Evolutionary conservation across 176 grass and related monocot genomes (phyloP).

Genomic region (Aegilops bicornis): DNA sequence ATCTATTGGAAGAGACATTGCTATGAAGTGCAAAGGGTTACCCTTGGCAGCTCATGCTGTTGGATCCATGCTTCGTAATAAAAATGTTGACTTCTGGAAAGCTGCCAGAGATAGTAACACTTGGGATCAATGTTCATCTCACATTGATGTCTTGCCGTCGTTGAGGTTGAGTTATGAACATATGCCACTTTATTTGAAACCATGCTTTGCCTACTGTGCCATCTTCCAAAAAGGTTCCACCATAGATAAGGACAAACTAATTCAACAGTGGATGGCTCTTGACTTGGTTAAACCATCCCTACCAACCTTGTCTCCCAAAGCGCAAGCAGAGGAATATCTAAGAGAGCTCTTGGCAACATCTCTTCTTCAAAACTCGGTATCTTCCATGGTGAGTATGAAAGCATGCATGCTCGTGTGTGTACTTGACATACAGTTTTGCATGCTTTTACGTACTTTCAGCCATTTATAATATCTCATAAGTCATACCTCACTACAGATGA

Average conservation of each 20-base stretch:
- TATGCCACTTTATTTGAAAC: constrained; percentile 16
- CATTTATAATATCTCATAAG: background rate
- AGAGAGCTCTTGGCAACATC: constrained; percentile 11
- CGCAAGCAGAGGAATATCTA: constrained; percentile 8
- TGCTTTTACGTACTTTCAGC: background rate
- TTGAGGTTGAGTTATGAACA: constrained; percentile 12
- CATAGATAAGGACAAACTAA: constrained; percentile 4
- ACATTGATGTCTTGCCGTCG: background rate
- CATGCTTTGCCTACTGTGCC: constrained; percentile 16
- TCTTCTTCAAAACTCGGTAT: constrained; percentile 8
- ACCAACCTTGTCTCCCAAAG: constrained; percentile 1
- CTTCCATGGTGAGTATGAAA: background rate
- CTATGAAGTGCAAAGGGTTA: constrained; percentile 7
- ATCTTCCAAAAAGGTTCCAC: constrained; percentile 6
- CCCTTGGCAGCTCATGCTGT: constrained; percentile 13
- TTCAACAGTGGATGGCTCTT: constrained; percentile 16
- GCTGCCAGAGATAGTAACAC: constrained; percentile 9
- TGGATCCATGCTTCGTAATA: constrained; percentile 17
- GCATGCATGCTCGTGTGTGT: background rate
- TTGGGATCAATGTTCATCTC: constrained; percentile 2
- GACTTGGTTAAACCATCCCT: background rate
- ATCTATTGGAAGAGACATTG: constrained; percentile 5
- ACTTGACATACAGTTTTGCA: background rate
- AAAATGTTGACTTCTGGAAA: constrained; percentile 11
- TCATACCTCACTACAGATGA: background rate